A percentile compares a stretch with the other conserved stretches of the same genome.
phyloP scores from a whole-genome alignment of 768 basidiomycete genomes.

The Chalciporus pseudorubinellus region DNA sequence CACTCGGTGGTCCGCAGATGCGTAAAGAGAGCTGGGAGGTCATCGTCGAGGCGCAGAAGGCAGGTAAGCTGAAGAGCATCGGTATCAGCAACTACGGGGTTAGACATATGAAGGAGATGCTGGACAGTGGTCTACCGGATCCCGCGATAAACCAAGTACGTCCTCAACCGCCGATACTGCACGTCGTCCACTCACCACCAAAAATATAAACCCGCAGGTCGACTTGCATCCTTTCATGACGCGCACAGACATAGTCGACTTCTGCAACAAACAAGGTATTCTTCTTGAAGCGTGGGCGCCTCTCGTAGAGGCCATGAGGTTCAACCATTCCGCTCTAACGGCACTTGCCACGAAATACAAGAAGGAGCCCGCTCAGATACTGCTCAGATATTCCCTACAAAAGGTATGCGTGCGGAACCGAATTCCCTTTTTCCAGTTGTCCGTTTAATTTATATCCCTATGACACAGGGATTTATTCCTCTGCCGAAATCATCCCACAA shows the following conservation, averaged over 20 bases:
- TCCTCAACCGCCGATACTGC: background rate
- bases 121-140: constrained; percentile 43
- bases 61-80: background rate
- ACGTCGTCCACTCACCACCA: constrained; percentile 3
- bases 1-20: constrained; percentile 2
- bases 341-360: constrained; percentile 50
- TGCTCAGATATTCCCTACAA: constrained; percentile 61
- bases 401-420: constrained; percentile 42
- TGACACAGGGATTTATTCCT: constrained; percentile 43
- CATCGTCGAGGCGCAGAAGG: background rate
- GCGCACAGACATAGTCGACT: constrained; percentile 56
- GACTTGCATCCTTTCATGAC: constrained; percentile 72
- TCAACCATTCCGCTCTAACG: constrained; percentile 54
- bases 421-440: background rate
- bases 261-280: constrained; percentile 54
- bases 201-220: constrained; percentile 32
- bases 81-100: constrained; percentile 7
- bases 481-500: constrained; percentile 62
- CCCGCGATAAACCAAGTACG: constrained; percentile 63
- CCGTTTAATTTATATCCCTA: background rate
- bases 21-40: constrained; percentile 8
- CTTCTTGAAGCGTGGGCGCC: constrained; percentile 52
- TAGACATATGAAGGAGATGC: constrained; percentile 53
- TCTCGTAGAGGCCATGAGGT: constrained; percentile 47
- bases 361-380: constrained; percentile 56